phyloP scores from a whole-genome alignment of 345 rosid species.

The Raphanus raphanistrum region DNA sequence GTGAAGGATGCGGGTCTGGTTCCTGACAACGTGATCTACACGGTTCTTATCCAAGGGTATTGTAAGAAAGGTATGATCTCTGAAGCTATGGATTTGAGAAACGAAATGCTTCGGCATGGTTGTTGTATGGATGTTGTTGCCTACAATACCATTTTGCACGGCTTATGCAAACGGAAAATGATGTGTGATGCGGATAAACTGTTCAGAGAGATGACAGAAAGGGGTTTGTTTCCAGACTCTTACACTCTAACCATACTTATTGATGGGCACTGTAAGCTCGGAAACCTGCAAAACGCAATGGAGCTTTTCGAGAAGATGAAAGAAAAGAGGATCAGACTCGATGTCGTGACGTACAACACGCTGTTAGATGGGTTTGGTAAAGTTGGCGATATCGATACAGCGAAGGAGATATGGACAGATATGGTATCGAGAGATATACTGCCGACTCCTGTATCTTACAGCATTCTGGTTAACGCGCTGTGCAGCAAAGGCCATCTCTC shows the following conservation, averaged over 20 bases:
- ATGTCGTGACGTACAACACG: conserved; percentile 76
- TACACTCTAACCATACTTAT: conserved; percentile 75
- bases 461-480: conserved; percentile 64
- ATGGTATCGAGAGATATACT: conserved; percentile 52
- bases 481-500: conserved; percentile 56
- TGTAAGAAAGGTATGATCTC: conserved; percentile 56
- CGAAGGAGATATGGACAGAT: conserved; percentile 57
- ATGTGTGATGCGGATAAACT: conserved; percentile 63
- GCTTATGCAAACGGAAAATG: conserved; percentile 71
- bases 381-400: conserved; percentile 63
- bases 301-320: conserved; percentile 58
- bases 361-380: conserved; percentile 80
- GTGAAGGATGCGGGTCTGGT: conserved; percentile 59
- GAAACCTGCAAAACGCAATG: conserved; percentile 60
- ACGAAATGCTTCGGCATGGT: conserved; percentile 71
- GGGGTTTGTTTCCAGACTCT: conserved; percentile 66
- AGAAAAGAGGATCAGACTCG: conserved; percentile 60
- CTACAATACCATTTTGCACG: conserved; percentile 68
- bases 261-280: conserved; percentile 73
- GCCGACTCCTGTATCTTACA: conserved; percentile 65
- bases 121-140: conserved; percentile 75
- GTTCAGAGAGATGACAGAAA: conserved; percentile 62
- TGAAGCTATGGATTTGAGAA: conserved; percentile 64
- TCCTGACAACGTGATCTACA: conserved; percentile 69
- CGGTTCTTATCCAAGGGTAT: conserved; percentile 72